Base-by-base conservation (phyloP, 371 early-diverging fungal species). In the Parasitella parasitica region DNA sequence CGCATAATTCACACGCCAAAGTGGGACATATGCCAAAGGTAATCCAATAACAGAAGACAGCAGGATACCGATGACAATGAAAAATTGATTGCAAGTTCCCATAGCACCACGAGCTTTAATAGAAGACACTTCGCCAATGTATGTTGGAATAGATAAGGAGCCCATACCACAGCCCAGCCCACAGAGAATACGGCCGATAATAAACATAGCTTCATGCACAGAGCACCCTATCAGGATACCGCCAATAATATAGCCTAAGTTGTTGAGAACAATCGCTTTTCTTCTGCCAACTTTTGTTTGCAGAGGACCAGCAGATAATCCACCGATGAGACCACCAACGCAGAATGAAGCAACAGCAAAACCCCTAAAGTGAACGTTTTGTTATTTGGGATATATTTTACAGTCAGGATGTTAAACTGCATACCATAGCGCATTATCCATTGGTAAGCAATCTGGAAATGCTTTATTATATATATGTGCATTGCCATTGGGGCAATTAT, bases 151-250 rank as follows among this genome's bases (percentile, higher is more conserved):
- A 12, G 84, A 84, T 16, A 89, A 86, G 34, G 92, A 87, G 11
- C 88, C 87, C 4, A 90, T 71, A 15, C 96, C 97, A 39, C 91
- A 86, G 3, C 86, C 93, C 36, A 95, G 58, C 34, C 97, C 97
- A 50, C 86, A 78, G 13, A 92, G 52, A 46, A 96, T 73, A 48
- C 97, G 88, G 0, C 94, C 97, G 43, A 90, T 34, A 48, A 84
- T 83, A 54, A 95, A 86, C 76, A 85, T 84, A 5, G 72, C 78
- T 4, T 73, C 72, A 13, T 76, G 73, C 2, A 76, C 73, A 6
- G 89, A 71, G 12, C 83, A 63, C 8, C 78, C 78, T 22, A 92
- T 77, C 9, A 89, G 59, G n/a, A 91, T 32, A 13, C 82, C 80
- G 16, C 93, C 89, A 27, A 84, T 27, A 6, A 92, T 67, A 67